These are phyloP conservation scores for Lentinus tigrinus DNA, from an alignment of 768 basidiomycete species.

Conservation along the genomic window DNA sequence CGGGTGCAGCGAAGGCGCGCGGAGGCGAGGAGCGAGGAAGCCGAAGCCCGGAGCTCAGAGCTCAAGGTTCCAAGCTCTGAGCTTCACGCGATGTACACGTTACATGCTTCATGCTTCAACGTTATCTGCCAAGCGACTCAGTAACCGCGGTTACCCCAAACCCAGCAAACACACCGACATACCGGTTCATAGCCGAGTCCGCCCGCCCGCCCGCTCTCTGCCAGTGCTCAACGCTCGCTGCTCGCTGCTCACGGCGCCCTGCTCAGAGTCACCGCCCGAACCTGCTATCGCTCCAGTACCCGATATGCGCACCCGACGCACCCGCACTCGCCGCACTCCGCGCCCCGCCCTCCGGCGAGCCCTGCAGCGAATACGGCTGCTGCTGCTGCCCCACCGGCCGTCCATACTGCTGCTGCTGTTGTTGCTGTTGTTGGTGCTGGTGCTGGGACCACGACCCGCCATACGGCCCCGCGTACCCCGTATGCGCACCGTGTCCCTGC, in stretches of 20 bases:
- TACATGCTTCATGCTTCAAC: too few relatives aligned
- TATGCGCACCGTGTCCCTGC: neutral
- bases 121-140: too few relatives aligned
- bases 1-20: neutral
- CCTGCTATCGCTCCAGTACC: slow-evolving; percentile 11
- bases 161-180: too few relatives aligned
- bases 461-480: neutral
- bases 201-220: neutral
- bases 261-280: slow-evolving; percentile 8
- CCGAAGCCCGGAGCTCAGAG: too few relatives aligned
- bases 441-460: neutral
- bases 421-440: neutral
- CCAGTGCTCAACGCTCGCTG: neutral
- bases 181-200: too few relatives aligned
- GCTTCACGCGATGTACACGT: too few relatives aligned
- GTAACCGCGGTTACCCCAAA: too few relatives aligned
- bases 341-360: neutral
- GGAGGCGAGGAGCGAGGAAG: neutral
- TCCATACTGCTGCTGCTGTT: neutral
- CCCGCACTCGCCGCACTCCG: neutral
- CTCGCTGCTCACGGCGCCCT: neutral
- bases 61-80: too few relatives aligned
- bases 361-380: slow-evolving; percentile 12
- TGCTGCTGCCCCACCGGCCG: slow-evolving; percentile 6
- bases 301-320: neutral